Conservation (phyloP, 164 flowering plant genomes). For the Paratinospora sagittata region DNA sequence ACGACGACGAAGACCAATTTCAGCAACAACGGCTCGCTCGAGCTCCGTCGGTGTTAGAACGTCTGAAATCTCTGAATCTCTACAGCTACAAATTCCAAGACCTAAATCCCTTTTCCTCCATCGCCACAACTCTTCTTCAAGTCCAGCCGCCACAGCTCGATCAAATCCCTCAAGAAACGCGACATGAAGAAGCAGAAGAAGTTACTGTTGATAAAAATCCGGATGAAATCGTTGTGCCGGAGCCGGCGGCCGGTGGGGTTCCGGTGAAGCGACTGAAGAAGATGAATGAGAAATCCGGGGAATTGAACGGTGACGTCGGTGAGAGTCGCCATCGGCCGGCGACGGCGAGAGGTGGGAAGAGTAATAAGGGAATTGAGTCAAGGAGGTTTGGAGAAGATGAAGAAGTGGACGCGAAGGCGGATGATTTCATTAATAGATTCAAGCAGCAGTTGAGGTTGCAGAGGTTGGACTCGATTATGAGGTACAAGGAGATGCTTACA, state of each 20-base stretch:
- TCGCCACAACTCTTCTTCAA: background rate
- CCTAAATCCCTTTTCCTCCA: conserved; percentile 5
- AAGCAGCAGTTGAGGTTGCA: conserved; percentile 34
- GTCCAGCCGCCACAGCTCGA: too few species aligned
- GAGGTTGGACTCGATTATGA: conserved; percentile 36
- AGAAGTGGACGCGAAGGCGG: conserved; percentile 47
- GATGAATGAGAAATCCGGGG: conserved; percentile 53
- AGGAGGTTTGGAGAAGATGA: conserved; percentile 24
- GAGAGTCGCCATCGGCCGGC: conserved; percentile 1
- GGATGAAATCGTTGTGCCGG: conserved; percentile 7
- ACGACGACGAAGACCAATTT: background rate
- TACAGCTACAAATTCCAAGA: conserved; percentile 20
- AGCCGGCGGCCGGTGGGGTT: conserved; percentile 35
- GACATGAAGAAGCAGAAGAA: background rate
- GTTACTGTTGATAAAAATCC: background rate
- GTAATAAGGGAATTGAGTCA: background rate
- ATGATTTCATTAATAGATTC: conserved; percentile 51
- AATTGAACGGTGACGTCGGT: conserved; percentile 2
- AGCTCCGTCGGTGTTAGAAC: conserved; percentile 38
- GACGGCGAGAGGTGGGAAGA: conserved; percentile 25
- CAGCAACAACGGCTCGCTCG: conserved; percentile 14
- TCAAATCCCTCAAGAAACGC: too few species aligned
- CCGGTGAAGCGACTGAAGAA: conserved; percentile 38
- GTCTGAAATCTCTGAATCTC: conserved; percentile 51
- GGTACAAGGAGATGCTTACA: conserved; percentile 35